Conservation (phyloP, 345 rosid genomes). For the Corchorus olitorius region DNA sequence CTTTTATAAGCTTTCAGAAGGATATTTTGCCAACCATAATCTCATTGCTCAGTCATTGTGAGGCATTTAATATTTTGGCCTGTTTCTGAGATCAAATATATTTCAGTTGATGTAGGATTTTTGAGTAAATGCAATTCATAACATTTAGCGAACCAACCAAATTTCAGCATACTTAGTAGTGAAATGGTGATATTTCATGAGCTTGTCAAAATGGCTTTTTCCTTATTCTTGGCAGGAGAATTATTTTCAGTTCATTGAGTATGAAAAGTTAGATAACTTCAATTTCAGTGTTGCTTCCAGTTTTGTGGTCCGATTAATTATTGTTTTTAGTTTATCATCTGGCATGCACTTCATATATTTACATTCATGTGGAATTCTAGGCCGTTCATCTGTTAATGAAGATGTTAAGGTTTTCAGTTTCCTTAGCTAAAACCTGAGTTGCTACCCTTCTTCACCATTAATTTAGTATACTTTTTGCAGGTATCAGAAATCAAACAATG, state of each 20-base stretch:
- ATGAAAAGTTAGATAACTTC: not conserved
- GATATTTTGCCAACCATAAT: not conserved
- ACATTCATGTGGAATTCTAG: not conserved
- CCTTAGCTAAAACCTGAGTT: not conserved
- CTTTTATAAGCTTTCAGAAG: not conserved
- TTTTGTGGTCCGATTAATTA: not conserved
- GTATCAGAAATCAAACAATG: slow-evolving; percentile 70
- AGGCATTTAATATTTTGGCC: not conserved
- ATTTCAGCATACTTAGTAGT: not conserved
- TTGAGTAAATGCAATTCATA: not conserved
- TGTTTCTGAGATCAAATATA: not conserved
- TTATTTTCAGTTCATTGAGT: not conserved
- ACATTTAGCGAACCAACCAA: not conserved
- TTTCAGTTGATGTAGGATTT: not conserved
- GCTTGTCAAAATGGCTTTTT: not conserved
- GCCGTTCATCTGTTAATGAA: not conserved
- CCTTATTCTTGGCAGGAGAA: not conserved
- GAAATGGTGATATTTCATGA: not conserved
- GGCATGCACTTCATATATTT: not conserved
- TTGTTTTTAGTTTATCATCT: not conserved
- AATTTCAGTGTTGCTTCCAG: not conserved
- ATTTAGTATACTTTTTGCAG: slow-evolving; percentile 42
- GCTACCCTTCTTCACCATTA: slow-evolving; percentile 9
- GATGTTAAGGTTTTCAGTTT: not conserved
- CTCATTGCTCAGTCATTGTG: not conserved